Conservation (phyloP, 228 moss, liverwort and hornwort species). For the Sphagnum fallax region DNA sequence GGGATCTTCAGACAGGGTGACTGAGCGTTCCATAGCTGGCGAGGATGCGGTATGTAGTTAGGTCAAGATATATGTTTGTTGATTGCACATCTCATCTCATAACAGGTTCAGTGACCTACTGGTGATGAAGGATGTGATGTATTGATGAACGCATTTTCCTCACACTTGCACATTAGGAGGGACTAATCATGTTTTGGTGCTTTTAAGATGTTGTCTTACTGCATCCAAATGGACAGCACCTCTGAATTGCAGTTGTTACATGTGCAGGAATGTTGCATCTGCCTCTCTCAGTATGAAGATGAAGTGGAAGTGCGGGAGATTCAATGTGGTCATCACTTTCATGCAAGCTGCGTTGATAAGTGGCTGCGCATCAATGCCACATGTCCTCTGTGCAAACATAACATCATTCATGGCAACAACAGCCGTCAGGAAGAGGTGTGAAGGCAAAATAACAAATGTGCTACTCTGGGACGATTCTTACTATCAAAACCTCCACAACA, state of each 20-base stretch:
- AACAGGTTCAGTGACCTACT: too few relatives aligned
- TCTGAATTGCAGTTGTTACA: too few relatives aligned
- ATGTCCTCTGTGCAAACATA: constrained; percentile 28
- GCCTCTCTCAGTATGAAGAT: constrained; percentile 49
- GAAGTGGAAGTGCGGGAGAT: constrained; percentile 46
- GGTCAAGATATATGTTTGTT: not conserved
- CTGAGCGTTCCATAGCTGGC: constrained; percentile 66
- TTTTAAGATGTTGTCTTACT: too few relatives aligned
- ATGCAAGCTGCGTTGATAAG: constrained; percentile 49
- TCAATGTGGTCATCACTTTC: constrained; percentile 50
- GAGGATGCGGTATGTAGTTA: constrained; percentile 62
- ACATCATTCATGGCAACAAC: constrained; percentile 27
- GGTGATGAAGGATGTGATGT: not conserved
- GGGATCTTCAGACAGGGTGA: constrained; percentile 56
- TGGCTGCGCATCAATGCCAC: constrained; percentile 37
- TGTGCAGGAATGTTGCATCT: constrained; percentile 42
- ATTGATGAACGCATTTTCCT: not conserved
- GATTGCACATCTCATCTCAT: too few relatives aligned
- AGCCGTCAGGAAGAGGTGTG: constrained; percentile 32
- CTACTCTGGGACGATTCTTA: too few relatives aligned
- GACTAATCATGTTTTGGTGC: too few relatives aligned
- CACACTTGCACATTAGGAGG: too few relatives aligned
- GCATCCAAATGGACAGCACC: too few relatives aligned
- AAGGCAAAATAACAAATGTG: too few relatives aligned
- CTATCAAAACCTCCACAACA: too few relatives aligned